Evolutionary conservation across 1,284 basidiomycete species (phyloP).

Genomic region (Vanrija humicola): DNA sequence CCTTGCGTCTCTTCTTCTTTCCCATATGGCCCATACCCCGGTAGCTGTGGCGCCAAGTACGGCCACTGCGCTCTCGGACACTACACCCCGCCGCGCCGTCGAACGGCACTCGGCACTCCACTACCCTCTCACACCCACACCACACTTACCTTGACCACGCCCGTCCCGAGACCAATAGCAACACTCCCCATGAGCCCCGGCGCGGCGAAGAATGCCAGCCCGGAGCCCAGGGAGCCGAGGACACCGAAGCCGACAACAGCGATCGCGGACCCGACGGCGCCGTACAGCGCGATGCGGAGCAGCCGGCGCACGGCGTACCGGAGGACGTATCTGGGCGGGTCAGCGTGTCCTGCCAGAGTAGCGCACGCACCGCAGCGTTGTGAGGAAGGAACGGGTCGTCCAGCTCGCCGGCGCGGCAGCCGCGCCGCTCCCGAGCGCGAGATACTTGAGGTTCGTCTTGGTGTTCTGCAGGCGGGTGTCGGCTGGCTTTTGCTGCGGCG

Average conservation of each 20-base stretch:
- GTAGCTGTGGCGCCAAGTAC: too few relatives aligned
- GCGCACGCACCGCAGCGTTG: conserved; percentile 35
- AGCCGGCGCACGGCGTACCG: conserved; percentile 44
- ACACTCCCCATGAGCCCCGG: conserved; percentile 15
- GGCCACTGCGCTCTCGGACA: too few relatives aligned
- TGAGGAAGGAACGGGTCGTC: conserved; percentile 41
- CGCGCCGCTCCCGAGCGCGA: conserved; percentile 39
- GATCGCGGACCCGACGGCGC: conserved; percentile 36
- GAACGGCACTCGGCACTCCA: too few relatives aligned
- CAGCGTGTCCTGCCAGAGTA: background rate
- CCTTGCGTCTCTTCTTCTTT: background rate
- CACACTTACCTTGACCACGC: conserved; percentile 37
- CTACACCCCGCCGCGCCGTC: too few relatives aligned
- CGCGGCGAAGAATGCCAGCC: conserved; percentile 45
- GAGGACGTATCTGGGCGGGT: conserved; percentile 38
- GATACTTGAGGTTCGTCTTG: conserved; percentile 44
- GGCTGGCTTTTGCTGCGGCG: too few relatives aligned
- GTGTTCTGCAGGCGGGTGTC: conserved; percentile 14
- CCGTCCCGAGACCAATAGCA: conserved; percentile 36
- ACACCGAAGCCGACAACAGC: conserved; percentile 41
- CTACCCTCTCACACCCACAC: background rate
- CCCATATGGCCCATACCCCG: too few relatives aligned
- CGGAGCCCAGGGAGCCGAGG: conserved; percentile 41
- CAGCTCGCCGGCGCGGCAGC: conserved; percentile 37
- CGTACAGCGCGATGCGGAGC: conserved; percentile 48